Percentiles rank a stretch among this genome's conserved stretches.
Evolutionary conservation across 805 yeast genomes (phyloP).

Genomic region (Sugiyamaella americana): DNA sequence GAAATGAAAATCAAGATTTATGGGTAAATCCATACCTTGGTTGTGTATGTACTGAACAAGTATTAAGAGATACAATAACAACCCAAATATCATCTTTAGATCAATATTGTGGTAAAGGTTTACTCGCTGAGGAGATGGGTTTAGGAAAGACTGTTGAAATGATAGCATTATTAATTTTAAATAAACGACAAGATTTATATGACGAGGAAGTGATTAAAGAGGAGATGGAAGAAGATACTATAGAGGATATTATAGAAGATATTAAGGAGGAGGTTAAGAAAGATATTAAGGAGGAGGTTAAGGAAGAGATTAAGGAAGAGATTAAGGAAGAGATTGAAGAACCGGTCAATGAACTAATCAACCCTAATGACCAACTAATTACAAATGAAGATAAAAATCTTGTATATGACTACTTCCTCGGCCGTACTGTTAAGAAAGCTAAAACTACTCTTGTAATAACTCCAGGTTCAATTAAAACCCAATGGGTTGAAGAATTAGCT

Average conservation of each 20-base stretch:
- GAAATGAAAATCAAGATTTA: conserved; percentile 10
- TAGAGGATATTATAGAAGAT: background rate
- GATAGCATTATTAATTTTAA: conserved; percentile 54
- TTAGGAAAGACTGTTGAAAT: conserved; percentile 91
- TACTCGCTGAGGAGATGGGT: conserved; percentile 95
- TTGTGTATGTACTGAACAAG: conserved; percentile 12
- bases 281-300: background rate
- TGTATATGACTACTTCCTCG: conserved; percentile 35
- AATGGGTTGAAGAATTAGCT: conserved; percentile 76
- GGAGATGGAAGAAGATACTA: background rate
- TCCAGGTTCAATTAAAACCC: conserved; percentile 76
- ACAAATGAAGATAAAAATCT: background rate
- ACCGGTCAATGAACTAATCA: too few relatives aligned
- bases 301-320: background rate
- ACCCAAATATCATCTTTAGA: conserved; percentile 3
- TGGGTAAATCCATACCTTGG: conserved; percentile 29
- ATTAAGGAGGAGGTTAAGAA: background rate
- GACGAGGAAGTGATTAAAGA: background rate
- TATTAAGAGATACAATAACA: conserved; percentile 5
- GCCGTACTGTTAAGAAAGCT: conserved; percentile 43
- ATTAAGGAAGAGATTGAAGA: background rate
- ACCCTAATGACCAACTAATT: background rate
- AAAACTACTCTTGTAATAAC: conserved; percentile 78
- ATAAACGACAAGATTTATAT: conserved; percentile 42
- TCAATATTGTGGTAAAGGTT: conserved; percentile 46